Evolutionary conservation across 352 stramenopile genomes (phyloP).

Genomic region (Thraustotheca clavata): DNA sequence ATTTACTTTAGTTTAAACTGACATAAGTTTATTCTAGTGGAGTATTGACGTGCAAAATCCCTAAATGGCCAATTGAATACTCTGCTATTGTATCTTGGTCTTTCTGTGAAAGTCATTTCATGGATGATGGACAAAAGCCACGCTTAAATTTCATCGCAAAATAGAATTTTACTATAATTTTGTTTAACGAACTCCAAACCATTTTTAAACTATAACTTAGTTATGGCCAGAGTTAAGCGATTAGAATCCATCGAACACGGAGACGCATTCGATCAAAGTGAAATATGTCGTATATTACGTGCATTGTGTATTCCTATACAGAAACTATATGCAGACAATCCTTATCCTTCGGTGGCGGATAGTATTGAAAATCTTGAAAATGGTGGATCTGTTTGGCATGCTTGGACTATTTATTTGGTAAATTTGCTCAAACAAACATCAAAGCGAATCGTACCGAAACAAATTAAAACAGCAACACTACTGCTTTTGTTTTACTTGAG

Average conservation of each 20-base stretch:
- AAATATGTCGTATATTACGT: too few species aligned
- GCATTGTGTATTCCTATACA: too few species aligned
- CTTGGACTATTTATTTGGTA: neutral
- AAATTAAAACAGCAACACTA: neutral
- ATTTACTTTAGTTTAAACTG: neutral
- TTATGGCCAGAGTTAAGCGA: neutral
- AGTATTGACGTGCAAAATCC: conserved; percentile 9
- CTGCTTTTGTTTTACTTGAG: conserved; percentile 14
- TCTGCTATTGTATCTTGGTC: neutral
- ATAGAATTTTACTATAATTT: too few species aligned
- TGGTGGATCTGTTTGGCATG: neutral
- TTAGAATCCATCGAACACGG: too few species aligned
- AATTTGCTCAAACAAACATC: neutral
- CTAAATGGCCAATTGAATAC: neutral
- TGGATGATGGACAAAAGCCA: neutral
- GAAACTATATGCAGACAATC: too few species aligned
- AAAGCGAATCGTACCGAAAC: neutral
- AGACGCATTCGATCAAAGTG: too few species aligned
- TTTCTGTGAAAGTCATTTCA: neutral
- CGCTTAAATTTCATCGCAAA: neutral
- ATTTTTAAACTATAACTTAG: too few species aligned
- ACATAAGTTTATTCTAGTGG: conserved; percentile 4
- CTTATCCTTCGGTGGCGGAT: conserved; percentile 8
- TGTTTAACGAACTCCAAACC: too few species aligned
- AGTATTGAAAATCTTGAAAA: neutral